These are phyloP conservation scores for Saccharomycopsis sp. DNA, from an alignment of 805 yeast genomes.

Conservation along the genomic window DNA sequence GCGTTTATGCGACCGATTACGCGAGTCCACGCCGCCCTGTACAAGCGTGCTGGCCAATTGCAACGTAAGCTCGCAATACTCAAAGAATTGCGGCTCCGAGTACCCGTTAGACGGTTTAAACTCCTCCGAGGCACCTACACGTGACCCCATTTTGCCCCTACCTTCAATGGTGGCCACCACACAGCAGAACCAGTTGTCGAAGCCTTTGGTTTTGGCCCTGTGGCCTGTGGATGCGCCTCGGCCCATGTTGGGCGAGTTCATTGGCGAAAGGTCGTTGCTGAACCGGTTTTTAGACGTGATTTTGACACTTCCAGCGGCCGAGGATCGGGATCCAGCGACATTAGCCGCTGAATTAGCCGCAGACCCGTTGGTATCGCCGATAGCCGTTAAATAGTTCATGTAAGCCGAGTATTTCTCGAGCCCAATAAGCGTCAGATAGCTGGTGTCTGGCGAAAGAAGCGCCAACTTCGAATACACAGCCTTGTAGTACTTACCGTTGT, in stretches of 20 bases:
- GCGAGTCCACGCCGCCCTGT: slow-evolving; percentile 32
- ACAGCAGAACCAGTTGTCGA: slow-evolving; percentile 54
- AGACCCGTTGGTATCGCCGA: no score
- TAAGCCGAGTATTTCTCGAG: background rate
- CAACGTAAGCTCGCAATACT: slow-evolving; percentile 66
- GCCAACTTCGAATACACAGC: background rate
- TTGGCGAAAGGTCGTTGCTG: background rate
- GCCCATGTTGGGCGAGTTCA: background rate
- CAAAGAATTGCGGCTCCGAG: slow-evolving; percentile 58
- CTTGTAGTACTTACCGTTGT: slow-evolving; percentile 11
- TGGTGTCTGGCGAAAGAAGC: background rate
- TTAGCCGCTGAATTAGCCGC: no score
- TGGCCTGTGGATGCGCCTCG: slow-evolving; percentile 15
- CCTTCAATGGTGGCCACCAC: slow-evolving; percentile 72
- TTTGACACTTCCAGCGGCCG: background rate
- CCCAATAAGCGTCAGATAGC: background rate
- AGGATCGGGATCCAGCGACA: no score
- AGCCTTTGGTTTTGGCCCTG: slow-evolving; percentile 3
- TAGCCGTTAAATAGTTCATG: background rate
- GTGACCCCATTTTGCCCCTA: slow-evolving; percentile 81
- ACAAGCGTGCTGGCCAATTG: slow-evolving; percentile 62
- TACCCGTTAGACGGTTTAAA: slow-evolving; percentile 43
- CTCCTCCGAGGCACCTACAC: slow-evolving; percentile 90
- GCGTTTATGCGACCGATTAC: slow-evolving; percentile 50
- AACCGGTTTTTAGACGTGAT: background rate